These are phyloP conservation scores for Magnusiomyces magnusii DNA, from an alignment of 1,139 yeast genomes.

Conservation along the genomic window DNA sequence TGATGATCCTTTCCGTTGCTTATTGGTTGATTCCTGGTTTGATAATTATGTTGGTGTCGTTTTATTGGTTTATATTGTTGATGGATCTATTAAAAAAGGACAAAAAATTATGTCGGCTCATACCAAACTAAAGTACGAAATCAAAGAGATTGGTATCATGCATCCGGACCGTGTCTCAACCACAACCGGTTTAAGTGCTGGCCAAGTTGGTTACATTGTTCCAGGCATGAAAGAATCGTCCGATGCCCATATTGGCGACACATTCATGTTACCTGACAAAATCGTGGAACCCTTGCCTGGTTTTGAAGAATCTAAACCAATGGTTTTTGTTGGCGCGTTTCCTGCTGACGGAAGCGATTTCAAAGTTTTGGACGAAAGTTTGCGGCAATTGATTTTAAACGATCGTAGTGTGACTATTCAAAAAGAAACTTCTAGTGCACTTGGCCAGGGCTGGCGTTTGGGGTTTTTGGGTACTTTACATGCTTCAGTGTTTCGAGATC, in stretches of 20 bases:
- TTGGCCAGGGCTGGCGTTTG: slow-evolving; percentile 96
- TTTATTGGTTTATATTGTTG: slow-evolving; percentile 73
- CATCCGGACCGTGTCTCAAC: slow-evolving; percentile 70
- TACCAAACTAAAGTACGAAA: slow-evolving; percentile 68
- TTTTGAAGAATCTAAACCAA: slow-evolving; percentile 93
- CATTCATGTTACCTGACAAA: slow-evolving; percentile 63
- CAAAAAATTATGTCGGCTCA: slow-evolving; percentile 72
- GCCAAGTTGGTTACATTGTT: slow-evolving; percentile 89
- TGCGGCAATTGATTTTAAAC: slow-evolving; percentile 78
- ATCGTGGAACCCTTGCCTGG: slow-evolving; percentile 80
- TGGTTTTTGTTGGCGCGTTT: slow-evolving; percentile 98
- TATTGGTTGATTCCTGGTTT: slow-evolving; percentile 95
- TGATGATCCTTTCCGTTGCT: slow-evolving; percentile 56
- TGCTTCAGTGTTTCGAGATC: slow-evolving; percentile 88
- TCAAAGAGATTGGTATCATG: slow-evolving; percentile 92
- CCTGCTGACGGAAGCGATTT: slow-evolving; percentile 95
- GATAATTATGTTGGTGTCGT: slow-evolving; percentile 94
- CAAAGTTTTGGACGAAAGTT: slow-evolving; percentile 80
- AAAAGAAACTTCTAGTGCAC: slow-evolving; percentile 86
- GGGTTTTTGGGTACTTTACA: slow-evolving; percentile 93
- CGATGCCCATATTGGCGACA: slow-evolving; percentile 90
- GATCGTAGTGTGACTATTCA: slow-evolving; percentile 87
- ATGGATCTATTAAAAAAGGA: slow-evolving; percentile 70
- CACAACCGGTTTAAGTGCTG: slow-evolving; percentile 60
- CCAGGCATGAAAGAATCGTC: slow-evolving; percentile 88